Base-by-base conservation (phyloP, 805 yeast genomes). In the Ogataea degrootiae region DNA sequence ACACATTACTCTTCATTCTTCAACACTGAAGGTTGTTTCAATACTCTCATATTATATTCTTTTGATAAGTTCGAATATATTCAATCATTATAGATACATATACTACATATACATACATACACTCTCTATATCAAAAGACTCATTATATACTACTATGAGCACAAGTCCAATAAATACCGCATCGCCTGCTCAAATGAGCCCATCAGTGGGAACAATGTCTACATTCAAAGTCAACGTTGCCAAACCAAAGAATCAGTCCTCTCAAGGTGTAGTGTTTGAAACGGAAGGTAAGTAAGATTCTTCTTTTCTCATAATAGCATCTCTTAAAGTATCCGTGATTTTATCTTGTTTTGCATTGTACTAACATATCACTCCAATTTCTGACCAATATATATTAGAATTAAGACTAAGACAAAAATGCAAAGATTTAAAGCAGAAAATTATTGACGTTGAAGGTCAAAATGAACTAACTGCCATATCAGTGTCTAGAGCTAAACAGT, bases 381-480 rank as follows among this genome's bases (percentile, higher is more conserved):
- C 15, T 16, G 11, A 34, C 29, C 31, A 9, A 26, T 26, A 26
- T 26, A 8, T 1, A 6, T 11, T 34, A 53, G 75, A 70, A 45
- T 60, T 63, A 33, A 68, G 72, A 42, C 75, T 79, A 62, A 77
- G 75, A 52, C 80, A 77, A 53, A 85, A 86, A 65, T 87, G 95
- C 68, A 75, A 74, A 57, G 91, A 83, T 42, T 72, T 90, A 56
- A 82, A 83, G 63, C 73, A 74, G 53, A 75, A 89, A 57, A 82
- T 91, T 36, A 69, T 71, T 3, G 87, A 85, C 52, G 75, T 90
- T 33, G 95, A 89, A 59, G 82, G 79, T 45, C 80, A 81, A 58
- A 92, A 90, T 64, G 94, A 87, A 61, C 69, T 81, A 7, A 79
- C 89, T 45, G 77, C 90, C 0, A 68, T 89, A 31, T 87, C 94